Evolutionary conservation across 805 yeast species (phyloP).

Genomic region (Metschnikowia anglica): DNA sequence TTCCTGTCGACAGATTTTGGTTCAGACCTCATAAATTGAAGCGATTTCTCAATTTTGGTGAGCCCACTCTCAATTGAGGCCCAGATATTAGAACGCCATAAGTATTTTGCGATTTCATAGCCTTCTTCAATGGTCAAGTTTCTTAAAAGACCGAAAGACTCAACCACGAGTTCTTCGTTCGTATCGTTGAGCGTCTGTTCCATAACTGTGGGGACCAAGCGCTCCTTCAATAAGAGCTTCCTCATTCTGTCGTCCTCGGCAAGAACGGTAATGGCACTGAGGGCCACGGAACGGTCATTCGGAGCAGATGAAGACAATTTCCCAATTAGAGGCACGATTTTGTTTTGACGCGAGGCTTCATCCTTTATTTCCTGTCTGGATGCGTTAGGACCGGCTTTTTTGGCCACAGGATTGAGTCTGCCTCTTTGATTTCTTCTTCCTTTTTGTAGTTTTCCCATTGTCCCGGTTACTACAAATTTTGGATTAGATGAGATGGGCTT

Average conservation of each 20-base stretch:
- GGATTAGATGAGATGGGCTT: slow-evolving; percentile 13
- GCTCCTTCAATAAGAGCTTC: slow-evolving; percentile 64
- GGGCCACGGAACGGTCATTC: slow-evolving; percentile 75
- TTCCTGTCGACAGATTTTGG: slow-evolving; percentile 22
- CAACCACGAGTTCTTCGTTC: slow-evolving; percentile 74
- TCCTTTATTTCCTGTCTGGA: slow-evolving; percentile 37
- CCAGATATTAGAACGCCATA: slow-evolving; percentile 83
- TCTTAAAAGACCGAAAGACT: slow-evolving; percentile 76
- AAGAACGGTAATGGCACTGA: slow-evolving; percentile 68
- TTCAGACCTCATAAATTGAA: slow-evolving; percentile 39
- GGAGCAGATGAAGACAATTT: slow-evolving; percentile 61
- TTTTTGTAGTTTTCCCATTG: slow-evolving; percentile 76
- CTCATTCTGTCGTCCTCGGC: slow-evolving; percentile 70
- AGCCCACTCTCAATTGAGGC: slow-evolving; percentile 53
- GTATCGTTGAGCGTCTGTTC: slow-evolving; percentile 65
- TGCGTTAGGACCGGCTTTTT: slow-evolving; percentile 16
- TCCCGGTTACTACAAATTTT: slow-evolving; percentile 6
- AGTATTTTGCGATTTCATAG: slow-evolving; percentile 67
- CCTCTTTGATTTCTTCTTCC: slow-evolving; percentile 42
- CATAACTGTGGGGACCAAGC: slow-evolving; percentile 60
- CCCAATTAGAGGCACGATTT: slow-evolving; percentile 65
- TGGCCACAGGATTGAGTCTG: slow-evolving; percentile 37
- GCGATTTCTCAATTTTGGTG: slow-evolving; percentile 49
- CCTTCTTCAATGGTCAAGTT: slow-evolving; percentile 86
- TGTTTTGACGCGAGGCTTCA: slow-evolving; percentile 49